A percentile compares a stretch with the other conserved stretches of the same genome.
phyloP scores from a whole-genome alignment of 202 grass and related monocot species.

The Digitaria exilis region DNA sequence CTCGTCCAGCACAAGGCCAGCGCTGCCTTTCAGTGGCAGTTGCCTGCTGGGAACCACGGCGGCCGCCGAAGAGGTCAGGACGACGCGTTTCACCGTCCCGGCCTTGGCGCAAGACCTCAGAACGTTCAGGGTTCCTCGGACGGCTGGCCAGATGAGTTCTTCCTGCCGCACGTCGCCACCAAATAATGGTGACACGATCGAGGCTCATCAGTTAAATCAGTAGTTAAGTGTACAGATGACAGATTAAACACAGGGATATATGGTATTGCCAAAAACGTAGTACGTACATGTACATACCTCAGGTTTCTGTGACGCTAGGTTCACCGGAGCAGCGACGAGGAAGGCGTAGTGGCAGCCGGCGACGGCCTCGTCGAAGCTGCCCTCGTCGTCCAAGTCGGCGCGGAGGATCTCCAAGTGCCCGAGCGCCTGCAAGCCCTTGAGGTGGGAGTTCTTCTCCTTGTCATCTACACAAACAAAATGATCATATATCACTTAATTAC shows the following conservation, averaged over 20 bases:
- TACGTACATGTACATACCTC: conserved; percentile 52
- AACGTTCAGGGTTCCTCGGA: conserved; percentile 63
- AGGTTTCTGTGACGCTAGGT: conserved; percentile 41
- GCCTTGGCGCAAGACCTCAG: conserved; percentile 70
- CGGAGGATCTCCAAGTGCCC: conserved; percentile 42
- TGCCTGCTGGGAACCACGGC: conserved; percentile 23
- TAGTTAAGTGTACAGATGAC: too few relatives aligned
- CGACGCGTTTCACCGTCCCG: conserved; percentile 57
- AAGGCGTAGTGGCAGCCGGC: conserved; percentile 56
- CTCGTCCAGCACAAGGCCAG: conserved; percentile 60
- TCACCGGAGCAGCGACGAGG: conserved; percentile 71
- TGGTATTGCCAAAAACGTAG: too few relatives aligned
- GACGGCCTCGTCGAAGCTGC: conserved; percentile 67
- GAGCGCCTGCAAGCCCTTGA: conserved; percentile 50
- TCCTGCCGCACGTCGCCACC: conserved; percentile 30
- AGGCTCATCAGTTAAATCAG: too few relatives aligned
- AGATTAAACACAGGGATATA: too few relatives aligned
- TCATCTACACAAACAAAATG: conserved; percentile 22
- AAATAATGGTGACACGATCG: too few relatives aligned
- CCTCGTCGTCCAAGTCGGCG: conserved; percentile 62
- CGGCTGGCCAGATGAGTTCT: conserved; percentile 56
- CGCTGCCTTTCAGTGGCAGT: conserved; percentile 28
- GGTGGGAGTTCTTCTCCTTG: conserved; percentile 48
- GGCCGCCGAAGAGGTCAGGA: conserved; percentile 71
- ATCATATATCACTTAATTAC: too few relatives aligned